Evolutionary conservation across 805 yeast species (phyloP), one percentile per base, ranked within the genome.

Genomic region (Schwanniomyces polymorphus): DNA sequence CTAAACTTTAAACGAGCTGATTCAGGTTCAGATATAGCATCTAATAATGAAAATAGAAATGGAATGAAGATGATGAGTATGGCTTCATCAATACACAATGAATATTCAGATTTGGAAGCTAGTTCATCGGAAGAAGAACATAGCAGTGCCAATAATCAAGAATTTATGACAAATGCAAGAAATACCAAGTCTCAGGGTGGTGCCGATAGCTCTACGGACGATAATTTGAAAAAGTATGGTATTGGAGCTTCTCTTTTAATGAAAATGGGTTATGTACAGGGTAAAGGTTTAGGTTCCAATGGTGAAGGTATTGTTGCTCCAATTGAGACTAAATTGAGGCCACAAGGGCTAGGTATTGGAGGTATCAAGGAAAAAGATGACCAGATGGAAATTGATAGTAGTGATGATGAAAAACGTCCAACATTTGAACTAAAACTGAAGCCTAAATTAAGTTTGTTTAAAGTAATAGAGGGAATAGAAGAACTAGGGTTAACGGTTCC

Each of bases 231-330:
- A 12, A 52, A 51, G 42, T 91, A 91, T 60, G 98, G 98, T 6
- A 81, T 90, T 33, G 98, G 98, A 31, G 96, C 96, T 2, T 67
- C 76, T 42, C 68, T 92, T 43, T 64, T 92, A 68, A 74, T 81
- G 50, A 79, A 82, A 51, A 91, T 92, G 98, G 99, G 99, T 0
- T 91, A 88, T 65, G 76, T 77, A 7, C 79, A 79, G 35, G 98
- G 99, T 0, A 73, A 79, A 57, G 98, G 97, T 0, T 75, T 92
- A n/a, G 99, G 99, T 2, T 70, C 70, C 5, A 63, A 74, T 21
- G 81, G 83, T 1, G 77, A 77, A 43, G 99, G 99, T 38, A 89
- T 90, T 1, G 75, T 77, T 0, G 80, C 76, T n/a, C 97, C 98
- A 0, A 82, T 92, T 6, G 85, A 88, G 50, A 85, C 88, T 3